These are phyloP conservation scores for Breynia disticha DNA, from an alignment of 441 rosid species.

Conservation along the genomic window DNA sequence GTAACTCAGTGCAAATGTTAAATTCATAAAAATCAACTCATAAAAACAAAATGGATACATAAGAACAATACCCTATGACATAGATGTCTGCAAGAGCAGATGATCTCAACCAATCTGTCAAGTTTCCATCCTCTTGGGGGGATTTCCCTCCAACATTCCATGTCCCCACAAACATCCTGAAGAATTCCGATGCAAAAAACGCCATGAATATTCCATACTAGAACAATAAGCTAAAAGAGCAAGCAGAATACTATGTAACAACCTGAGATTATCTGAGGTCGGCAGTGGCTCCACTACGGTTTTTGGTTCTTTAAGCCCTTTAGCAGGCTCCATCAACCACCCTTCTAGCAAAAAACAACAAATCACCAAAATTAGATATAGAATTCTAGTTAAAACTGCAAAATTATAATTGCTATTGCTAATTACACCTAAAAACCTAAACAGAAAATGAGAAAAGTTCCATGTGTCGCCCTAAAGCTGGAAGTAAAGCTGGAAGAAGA, in stretches of 20 bases:
- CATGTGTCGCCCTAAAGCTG: conserved; percentile 28
- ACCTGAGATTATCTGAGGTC: conserved; percentile 30
- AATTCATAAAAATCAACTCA: too few species aligned
- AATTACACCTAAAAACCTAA: neutral
- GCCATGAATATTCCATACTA: neutral
- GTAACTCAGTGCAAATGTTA: too few species aligned
- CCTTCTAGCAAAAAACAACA: conserved; percentile 17
- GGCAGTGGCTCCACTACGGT: conserved; percentile 20
- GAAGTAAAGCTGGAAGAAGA: conserved; percentile 2
- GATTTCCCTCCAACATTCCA: conserved; percentile 97
- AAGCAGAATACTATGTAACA: too few species aligned
- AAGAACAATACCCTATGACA: conserved; percentile 60
- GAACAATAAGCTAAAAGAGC: neutral
- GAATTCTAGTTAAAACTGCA: neutral
- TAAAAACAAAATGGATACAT: neutral
- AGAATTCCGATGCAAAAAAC: neutral
- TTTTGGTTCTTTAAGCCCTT: conserved; percentile 27
- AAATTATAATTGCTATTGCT: neutral
- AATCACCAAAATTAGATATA: neutral
- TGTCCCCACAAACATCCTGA: conserved; percentile 91
- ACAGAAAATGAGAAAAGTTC: conserved; percentile 4
- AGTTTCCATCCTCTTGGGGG: conserved; percentile 63
- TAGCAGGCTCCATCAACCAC: conserved; percentile 34
- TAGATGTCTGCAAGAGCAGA: conserved; percentile 69
- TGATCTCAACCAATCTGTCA: conserved; percentile 62